Evolutionary conservation across 1,139 yeast species (phyloP), one percentile per base, ranked within the genome.

Genomic region (Lodderomyces elongisporus): DNA sequence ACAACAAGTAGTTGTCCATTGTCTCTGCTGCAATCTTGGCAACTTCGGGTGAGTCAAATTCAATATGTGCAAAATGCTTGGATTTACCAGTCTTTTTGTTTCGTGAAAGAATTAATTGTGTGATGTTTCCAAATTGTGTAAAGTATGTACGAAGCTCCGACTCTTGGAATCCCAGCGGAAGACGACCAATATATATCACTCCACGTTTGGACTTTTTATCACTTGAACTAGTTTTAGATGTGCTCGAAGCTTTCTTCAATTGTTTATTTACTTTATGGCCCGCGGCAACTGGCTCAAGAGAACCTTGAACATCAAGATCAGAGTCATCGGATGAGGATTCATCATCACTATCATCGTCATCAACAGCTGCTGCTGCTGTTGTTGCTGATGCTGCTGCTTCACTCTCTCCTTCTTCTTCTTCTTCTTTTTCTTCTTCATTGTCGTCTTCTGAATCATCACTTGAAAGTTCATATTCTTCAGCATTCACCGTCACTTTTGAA

Each of bases 141-240:
- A 91, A 91, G 62, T 91, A 91, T 50, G 76, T 73, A 44, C 72
- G 72, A 73, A 83, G 69, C 61, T 91, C 95, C 27, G 62, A 66
- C 59, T 91, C 97, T 51, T 87, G 81, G 65, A 91, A 88, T 33
- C 95, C 96, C 47, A 81, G 79, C 28, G 98, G 98, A 45, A 91
- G 73, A 56, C 97, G 78, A 34, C 97, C 96, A 30, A 91, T 74
- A 58, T 89, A 91, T 42, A 91, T 66, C 35, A 87, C 85, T 25
- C 94, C 93, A 25, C 69, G 60, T 28, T 47, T 54, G 22, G 52
- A 47, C 17, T 34, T 32, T 23, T 46, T 53, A 32, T 42, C 40
- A 12, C 45, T 29, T 9, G 25, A 36, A 25, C 44, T 30, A 16
- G 44, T 37, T 25, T 45, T 47, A n/a, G 17, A 16, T 5, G 32